A percentile compares a stretch with the other conserved stretches of the same genome.
Conservation (phyloP, 345 rosid species). For the Rhodamnia argentea region DNA sequence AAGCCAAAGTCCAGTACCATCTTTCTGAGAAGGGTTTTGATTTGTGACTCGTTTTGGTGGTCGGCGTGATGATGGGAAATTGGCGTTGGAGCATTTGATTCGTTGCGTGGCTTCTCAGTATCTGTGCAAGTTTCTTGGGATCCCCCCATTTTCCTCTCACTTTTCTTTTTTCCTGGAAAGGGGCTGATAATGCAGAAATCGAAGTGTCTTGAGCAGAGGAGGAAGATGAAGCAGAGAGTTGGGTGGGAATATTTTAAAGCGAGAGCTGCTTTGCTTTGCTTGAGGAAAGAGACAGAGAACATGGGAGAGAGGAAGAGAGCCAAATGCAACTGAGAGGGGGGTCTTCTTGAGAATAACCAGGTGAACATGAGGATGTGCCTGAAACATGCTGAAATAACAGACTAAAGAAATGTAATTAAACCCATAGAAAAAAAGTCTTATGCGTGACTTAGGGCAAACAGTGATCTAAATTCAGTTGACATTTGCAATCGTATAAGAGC, state of each 20-base stretch:
- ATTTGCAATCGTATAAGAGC: not conserved
- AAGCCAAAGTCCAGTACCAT: constrained; percentile 53
- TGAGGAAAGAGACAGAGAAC: not conserved
- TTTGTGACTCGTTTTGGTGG: not conserved
- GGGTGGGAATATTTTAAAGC: not conserved
- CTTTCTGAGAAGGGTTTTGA: constrained; percentile 23
- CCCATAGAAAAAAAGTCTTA: not conserved
- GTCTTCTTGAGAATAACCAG: not conserved
- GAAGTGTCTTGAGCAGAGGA: not conserved
- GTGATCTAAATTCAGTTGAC: not conserved
- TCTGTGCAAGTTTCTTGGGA: not conserved
- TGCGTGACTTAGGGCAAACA: not conserved
- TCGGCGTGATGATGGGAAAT: not conserved
- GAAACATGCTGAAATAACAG: not conserved
- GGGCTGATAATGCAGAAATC: not conserved
- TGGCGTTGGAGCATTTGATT: not conserved
- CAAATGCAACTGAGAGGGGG: not conserved
- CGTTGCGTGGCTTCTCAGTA: not conserved
- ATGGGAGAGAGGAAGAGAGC: not conserved
- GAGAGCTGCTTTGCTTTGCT: not conserved
- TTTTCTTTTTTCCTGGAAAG: not conserved
- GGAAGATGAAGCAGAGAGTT: not conserved
- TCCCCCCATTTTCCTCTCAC: not conserved
- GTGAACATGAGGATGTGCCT: not conserved
- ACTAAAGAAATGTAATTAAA: not conserved